Evolutionary conservation across 2,329 filamentous ascomycete genomes (phyloP).

Genomic region (Hypoxylon sp.): DNA sequence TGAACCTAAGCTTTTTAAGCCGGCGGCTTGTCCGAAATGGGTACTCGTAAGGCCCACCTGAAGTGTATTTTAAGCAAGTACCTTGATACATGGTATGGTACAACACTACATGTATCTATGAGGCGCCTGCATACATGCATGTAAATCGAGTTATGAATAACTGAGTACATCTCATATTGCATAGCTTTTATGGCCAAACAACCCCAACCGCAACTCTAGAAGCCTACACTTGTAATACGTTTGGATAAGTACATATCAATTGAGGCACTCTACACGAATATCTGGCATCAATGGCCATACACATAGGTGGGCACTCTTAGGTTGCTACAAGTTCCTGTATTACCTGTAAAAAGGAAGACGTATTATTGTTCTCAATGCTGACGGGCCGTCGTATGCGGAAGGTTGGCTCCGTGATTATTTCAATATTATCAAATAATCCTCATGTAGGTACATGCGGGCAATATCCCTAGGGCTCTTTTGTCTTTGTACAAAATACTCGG

Average conservation of each 20-base stretch:
- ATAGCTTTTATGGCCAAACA: too few relatives aligned
- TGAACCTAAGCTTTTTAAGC: slow-evolving; percentile 42
- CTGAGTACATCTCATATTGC: not conserved
- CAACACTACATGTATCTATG: not conserved
- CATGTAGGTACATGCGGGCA: not conserved
- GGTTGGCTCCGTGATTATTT: slow-evolving; percentile 3
- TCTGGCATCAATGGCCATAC: not conserved
- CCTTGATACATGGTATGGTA: not conserved
- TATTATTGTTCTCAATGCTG: not conserved
- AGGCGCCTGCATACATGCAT: too few relatives aligned
- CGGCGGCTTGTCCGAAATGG: slow-evolving; percentile 33
- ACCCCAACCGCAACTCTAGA: too few relatives aligned
- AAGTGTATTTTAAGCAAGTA: not conserved
- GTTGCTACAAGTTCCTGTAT: not conserved
- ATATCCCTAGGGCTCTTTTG: not conserved
- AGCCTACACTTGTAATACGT: too few relatives aligned
- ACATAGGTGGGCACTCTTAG: not conserved
- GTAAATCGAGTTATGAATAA: not conserved
- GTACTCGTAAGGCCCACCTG: slow-evolving; percentile 14
- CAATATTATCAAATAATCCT: not conserved
- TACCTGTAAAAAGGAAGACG: not conserved
- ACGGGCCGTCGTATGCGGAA: slow-evolving; percentile 1
- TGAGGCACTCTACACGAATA: not conserved
- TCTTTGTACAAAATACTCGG: not conserved
- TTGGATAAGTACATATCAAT: not conserved